A percentile compares a stretch with the other conserved stretches of the same genome.
Conservation (phyloP, 2,329 filamentous ascomycete genomes). For the Alternaria viburni region DNA sequence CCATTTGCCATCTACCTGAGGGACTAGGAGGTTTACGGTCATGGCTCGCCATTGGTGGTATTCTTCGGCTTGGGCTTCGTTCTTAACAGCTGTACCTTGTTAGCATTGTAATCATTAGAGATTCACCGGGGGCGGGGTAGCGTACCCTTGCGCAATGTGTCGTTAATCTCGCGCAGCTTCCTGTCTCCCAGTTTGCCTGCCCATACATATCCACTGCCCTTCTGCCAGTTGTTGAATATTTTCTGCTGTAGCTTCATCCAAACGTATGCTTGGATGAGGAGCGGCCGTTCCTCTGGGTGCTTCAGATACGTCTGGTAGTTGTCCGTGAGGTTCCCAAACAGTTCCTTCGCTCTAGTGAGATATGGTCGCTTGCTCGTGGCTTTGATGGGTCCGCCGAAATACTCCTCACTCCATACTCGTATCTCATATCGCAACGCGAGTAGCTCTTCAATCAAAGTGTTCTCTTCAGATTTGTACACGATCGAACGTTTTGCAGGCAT, state of each 20-base stretch:
- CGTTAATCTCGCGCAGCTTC: slow-evolving; percentile 45
- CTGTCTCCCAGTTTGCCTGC: slow-evolving; percentile 47
- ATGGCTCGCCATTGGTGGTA: slow-evolving; percentile 47
- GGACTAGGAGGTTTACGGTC: slow-evolving; percentile 46
- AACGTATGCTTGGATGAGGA: slow-evolving; percentile 45
- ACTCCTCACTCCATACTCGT: slow-evolving; percentile 43
- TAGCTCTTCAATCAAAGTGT: slow-evolving; percentile 44
- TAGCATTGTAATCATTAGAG: slow-evolving; percentile 4
- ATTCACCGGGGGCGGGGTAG: background rate
- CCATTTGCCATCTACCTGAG: slow-evolving; percentile 46
- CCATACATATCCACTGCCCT: slow-evolving; percentile 47
- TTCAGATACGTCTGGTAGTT: slow-evolving; percentile 44
- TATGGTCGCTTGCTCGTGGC: slow-evolving; percentile 39
- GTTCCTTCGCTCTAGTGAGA: slow-evolving; percentile 38
- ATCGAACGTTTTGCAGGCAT: slow-evolving; percentile 33
- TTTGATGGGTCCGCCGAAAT: slow-evolving; percentile 39
- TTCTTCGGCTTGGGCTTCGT: slow-evolving; percentile 44
- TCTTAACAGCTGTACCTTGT: slow-evolving; percentile 40
- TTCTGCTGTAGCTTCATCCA: slow-evolving; percentile 47
- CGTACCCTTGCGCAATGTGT: slow-evolving; percentile 45
- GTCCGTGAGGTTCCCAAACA: slow-evolving; percentile 44
- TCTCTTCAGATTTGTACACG: slow-evolving; percentile 45
- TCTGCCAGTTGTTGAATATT: slow-evolving; percentile 45
- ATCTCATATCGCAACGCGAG: slow-evolving; percentile 44
- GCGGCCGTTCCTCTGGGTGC: slow-evolving; percentile 38